Evolutionary conservation across 805 yeast genomes (phyloP).

Genomic region (Lipomyces lipofer): DNA sequence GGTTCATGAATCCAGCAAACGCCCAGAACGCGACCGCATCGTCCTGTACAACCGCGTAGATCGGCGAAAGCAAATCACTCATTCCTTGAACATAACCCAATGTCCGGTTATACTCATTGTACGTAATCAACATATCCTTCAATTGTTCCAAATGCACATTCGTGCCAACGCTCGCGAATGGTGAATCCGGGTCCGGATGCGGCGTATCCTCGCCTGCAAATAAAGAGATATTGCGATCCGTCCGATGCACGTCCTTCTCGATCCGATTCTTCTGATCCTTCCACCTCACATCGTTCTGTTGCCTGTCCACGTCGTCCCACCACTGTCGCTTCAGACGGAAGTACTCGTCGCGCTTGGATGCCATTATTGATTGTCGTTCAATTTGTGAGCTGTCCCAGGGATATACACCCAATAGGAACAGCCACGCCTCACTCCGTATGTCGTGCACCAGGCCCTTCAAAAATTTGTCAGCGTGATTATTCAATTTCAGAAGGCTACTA

Average conservation of each 20-base stretch:
- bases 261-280: conserved; percentile 85
- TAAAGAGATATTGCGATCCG: conserved; percentile 75
- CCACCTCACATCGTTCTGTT: conserved; percentile 69
- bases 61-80: conserved; percentile 89
- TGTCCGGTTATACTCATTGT: conserved; percentile 77
- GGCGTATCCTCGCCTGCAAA: conserved; percentile 53
- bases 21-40: conserved; percentile 87
- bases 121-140: conserved; percentile 79
- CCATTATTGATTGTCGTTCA: conserved; percentile 62
- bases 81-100: conserved; percentile 97
- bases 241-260: conserved; percentile 89
- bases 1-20: conserved; percentile 81
- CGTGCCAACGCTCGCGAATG: conserved; percentile 63
- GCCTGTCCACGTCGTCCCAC: conserved; percentile 66
- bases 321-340: conserved; percentile 59
- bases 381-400: conserved; percentile 82
- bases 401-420: conserved; percentile 74
- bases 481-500: neutral
- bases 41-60: conserved; percentile 63
- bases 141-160: conserved; percentile 74
- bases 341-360: conserved; percentile 61
- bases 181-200: conserved; percentile 47
- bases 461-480: neutral
- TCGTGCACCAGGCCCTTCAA: conserved; percentile 57
- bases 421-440: conserved; percentile 78